Conservation (phyloP, 768 basidiomycete species). For the Russula lepida region DNA sequence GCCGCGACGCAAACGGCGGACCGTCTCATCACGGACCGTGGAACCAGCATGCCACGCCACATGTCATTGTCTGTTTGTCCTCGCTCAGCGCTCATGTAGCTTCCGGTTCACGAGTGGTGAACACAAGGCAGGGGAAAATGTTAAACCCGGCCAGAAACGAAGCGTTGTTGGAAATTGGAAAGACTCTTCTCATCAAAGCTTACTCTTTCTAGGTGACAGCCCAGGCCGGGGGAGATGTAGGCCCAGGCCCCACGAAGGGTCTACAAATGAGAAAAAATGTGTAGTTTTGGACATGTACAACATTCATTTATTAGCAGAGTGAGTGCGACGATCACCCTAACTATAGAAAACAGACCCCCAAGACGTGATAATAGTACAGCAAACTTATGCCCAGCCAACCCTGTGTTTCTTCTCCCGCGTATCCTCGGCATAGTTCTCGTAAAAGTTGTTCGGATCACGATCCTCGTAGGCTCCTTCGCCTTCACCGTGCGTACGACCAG, state of each 20-base stretch:
- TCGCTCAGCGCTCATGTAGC: constrained; percentile 54
- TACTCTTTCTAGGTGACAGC: too few relatives aligned
- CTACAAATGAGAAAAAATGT: not conserved
- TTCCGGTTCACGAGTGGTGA: not conserved
- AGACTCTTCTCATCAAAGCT: too few relatives aligned
- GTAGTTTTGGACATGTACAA: not conserved
- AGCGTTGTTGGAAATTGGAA: not conserved
- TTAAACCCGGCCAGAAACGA: not conserved
- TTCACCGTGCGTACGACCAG: constrained; percentile 46
- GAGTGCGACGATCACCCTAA: not conserved
- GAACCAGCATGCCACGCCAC: too few relatives aligned
- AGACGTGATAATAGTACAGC: not conserved
- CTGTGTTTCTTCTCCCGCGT: constrained; percentile 29
- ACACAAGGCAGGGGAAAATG: not conserved
- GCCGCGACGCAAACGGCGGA: constrained; percentile 31
- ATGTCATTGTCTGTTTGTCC: constrained; percentile 63
- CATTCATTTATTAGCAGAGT: not conserved
- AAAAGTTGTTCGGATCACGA: constrained; percentile 68
- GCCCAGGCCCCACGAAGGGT: not conserved
- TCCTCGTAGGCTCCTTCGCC: constrained; percentile 27
- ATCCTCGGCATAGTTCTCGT: constrained; percentile 72
- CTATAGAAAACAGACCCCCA: not conserved
- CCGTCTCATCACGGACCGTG: constrained; percentile 49
- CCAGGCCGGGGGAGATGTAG: not conserved
- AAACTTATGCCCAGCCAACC: not conserved